phyloP scores from a whole-genome alignment of 1,139 yeast genomes.

The Protomyces inundatus region DNA sequence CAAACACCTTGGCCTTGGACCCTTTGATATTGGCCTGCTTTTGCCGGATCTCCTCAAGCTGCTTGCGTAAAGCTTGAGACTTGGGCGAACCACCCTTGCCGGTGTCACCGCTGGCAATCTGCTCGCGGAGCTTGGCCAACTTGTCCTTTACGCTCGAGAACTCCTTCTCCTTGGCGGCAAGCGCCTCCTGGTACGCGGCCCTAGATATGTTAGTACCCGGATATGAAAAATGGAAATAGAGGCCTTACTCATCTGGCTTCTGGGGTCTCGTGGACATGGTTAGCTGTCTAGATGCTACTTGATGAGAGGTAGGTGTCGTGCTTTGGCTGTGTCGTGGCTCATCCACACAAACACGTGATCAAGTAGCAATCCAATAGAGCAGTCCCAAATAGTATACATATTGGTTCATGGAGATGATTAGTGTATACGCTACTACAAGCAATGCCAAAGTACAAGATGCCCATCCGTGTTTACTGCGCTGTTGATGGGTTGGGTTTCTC shows the following conservation, averaged over 20 bases:
- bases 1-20: slow-evolving; percentile 56
- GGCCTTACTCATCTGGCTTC: background rate
- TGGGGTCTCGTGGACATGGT: background rate
- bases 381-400: too few relatives aligned
- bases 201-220: background rate
- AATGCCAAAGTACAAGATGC: too few relatives aligned
- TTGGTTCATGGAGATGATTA: too few relatives aligned
- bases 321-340: too few relatives aligned
- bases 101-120: slow-evolving; percentile 20
- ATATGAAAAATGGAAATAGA: background rate
- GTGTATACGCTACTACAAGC: too few relatives aligned
- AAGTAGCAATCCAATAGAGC: too few relatives aligned
- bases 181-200: slow-evolving; percentile 10
- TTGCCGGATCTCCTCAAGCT: slow-evolving; percentile 45
- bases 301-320: too few relatives aligned
- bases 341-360: too few relatives aligned
- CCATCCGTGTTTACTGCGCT: too few relatives aligned
- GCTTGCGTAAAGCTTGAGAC: slow-evolving; percentile 22
- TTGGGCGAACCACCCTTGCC: slow-evolving; percentile 19
- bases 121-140: slow-evolving; percentile 41
- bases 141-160: slow-evolving; percentile 18
- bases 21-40: slow-evolving; percentile 35
- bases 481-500: background rate
- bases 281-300: background rate
- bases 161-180: slow-evolving; percentile 19